Evolutionary conservation across 2,329 filamentous ascomycete species (phyloP), one percentile per base, ranked within the genome.

Genomic region (Biscogniauxia marginata): DNA sequence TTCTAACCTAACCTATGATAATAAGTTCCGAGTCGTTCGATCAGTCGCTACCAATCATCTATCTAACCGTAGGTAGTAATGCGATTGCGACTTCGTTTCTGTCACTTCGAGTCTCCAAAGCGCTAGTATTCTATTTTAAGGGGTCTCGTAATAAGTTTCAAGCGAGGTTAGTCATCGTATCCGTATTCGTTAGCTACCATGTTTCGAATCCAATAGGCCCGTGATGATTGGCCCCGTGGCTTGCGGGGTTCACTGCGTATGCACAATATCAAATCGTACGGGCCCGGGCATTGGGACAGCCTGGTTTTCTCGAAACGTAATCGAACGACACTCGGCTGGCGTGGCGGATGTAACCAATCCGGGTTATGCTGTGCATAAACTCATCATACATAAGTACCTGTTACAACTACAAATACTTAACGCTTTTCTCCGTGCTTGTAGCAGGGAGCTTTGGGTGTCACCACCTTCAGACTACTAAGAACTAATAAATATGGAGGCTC

Each of bases 401-500:
- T 3, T 39, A 39, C 30, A 39, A 2, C 30, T 6, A 39, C 30
- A 39, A 39, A 39, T n/a, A 39, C 30, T 16, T 39, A 39, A 39
- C 30, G 13, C 13, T 16, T 34, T 16, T 16, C 9, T 4, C 9
- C 30, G 3, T n/a, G 13, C 9, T 39, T 39, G 13, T 39, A 16
- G 13, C n/a, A 39, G 13, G 45, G 13, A 46, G 45, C 45, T 46
- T 23, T 20, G 19, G 19, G 45, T 46, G 11, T 13, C 20, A 46
- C 4, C 18, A 46, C 45, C 3, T 20, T 18, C 18, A 6, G 45
- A 21, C 18, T 46, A 18, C 8, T 11, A 46, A 30, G 6, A 30
- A 24, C 47, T 3, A n/a, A 43, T 51, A 45, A 49, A 54, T 18
- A 69, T 69, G 66, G 66, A 68, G 45, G 57, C 61, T 9, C 49